Conservation (phyloP, 2,329 filamentous ascomycete genomes). For the Fusarium phyllophilum region DNA sequence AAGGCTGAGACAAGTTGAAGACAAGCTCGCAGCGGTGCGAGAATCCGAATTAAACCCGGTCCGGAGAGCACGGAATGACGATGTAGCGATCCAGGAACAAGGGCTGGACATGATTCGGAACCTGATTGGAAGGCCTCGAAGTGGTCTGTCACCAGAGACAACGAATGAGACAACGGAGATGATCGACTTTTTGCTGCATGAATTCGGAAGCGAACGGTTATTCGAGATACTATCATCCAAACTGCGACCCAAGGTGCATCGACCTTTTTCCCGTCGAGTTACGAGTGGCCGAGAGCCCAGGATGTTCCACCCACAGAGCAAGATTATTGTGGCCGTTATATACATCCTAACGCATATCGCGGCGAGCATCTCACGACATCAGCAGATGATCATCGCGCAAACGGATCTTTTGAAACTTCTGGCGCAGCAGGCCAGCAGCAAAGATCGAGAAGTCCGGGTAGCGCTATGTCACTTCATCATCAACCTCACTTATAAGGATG, state of each 20-base stretch:
- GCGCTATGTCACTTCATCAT: conserved; percentile 85
- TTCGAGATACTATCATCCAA: conserved; percentile 86
- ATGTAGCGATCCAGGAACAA: conserved; percentile 89
- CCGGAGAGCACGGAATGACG: conserved; percentile 77
- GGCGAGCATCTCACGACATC: conserved; percentile 80
- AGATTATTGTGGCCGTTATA: conserved; percentile 81
- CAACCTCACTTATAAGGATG: conserved; percentile 87
- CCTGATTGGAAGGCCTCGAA: conserved; percentile 73
- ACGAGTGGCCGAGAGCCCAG: conserved; percentile 55
- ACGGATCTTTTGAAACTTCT: conserved; percentile 78
- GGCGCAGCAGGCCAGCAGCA: conserved; percentile 77
- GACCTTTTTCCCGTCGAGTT: conserved; percentile 60
- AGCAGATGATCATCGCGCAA: conserved; percentile 81
- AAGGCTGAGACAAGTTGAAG: conserved; percentile 61
- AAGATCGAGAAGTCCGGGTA: conserved; percentile 77
- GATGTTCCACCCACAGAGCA: conserved; percentile 67
- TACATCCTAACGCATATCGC: conserved; percentile 90
- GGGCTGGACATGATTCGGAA: conserved; percentile 91
- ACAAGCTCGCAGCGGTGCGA: conserved; percentile 62
- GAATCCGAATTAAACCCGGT: conserved; percentile 75
- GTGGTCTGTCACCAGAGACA: conserved; percentile 61
- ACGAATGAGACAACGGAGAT: conserved; percentile 70
- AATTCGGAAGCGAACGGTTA: conserved; percentile 79
- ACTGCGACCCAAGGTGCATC: conserved; percentile 70
- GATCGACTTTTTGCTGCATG: conserved; percentile 84